A percentile compares a stretch with the other conserved stretches of the same genome.
These are phyloP conservation scores for Phytophthora tentaculata DNA, from an alignment of 352 stramenopile species.

Conservation along the genomic window DNA sequence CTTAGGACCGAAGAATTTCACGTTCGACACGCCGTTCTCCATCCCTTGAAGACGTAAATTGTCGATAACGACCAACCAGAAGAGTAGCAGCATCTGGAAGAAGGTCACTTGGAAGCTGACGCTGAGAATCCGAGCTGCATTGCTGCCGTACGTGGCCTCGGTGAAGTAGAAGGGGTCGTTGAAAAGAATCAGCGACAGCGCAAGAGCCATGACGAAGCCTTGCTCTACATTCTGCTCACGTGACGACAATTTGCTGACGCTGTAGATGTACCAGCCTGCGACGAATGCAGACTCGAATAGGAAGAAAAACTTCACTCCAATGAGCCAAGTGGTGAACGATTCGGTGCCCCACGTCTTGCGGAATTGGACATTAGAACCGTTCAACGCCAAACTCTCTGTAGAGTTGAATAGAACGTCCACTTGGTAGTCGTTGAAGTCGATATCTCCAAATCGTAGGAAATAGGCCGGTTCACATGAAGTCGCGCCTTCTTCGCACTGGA, in stretches of 20 bases:
- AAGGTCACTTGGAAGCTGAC: conserved; percentile 66
- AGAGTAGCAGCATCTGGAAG: conserved; percentile 64
- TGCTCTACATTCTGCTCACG: conserved; percentile 69
- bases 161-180: conserved; percentile 69
- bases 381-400: conserved; percentile 40
- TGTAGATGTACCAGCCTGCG: conserved; percentile 52
- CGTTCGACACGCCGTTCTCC: conserved; percentile 57
- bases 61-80: conserved; percentile 63
- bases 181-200: conserved; percentile 55
- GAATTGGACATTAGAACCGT: conserved; percentile 53
- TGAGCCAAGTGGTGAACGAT: conserved; percentile 61
- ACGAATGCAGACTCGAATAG: conserved; percentile 45
- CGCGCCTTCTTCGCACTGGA: conserved; percentile 43
- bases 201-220: conserved; percentile 55
- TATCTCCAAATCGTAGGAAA: conserved; percentile 60
- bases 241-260: conserved; percentile 46
- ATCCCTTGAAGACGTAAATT: conserved; percentile 62
- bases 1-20: conserved; percentile 62
- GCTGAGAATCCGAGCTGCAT: conserved; percentile 53
- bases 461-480: conserved; percentile 51
- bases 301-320: conserved; percentile 68
- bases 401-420: conserved; percentile 69
- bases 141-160: conserved; percentile 56
- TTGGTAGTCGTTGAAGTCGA: conserved; percentile 62
- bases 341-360: conserved; percentile 60